Base-by-base conservation (phyloP, 108 stramenopile genomes). In the Schizochytrium sp. region DNA sequence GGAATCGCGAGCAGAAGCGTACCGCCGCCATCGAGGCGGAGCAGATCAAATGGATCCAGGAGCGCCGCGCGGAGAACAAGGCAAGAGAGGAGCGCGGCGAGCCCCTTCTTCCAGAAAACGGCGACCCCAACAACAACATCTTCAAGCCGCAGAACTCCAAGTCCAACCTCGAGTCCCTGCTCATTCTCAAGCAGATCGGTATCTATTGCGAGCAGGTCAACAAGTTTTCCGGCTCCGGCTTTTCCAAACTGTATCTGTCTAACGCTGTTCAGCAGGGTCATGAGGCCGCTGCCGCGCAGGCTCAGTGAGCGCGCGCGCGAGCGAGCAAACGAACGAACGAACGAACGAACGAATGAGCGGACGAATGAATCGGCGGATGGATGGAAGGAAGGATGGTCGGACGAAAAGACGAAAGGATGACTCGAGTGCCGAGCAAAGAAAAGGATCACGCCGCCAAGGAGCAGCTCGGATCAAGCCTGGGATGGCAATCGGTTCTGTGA, bases 141-240 rank as follows among this genome's bases (percentile, higher is more conserved):
- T 90, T 91, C n/a, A 58, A 53, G 47, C 58, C 87, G 25, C 63
- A 21, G 55, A 88, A 41, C 60, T 44, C 25, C 63, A 10, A 25
- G n/a, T 41, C 51, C 48, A 34, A 43, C 72, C 93, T 98, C 94
- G 97, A 97, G 88, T 94, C 95, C 90, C 92, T 98, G 88, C 93
- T 98, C 87, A 95, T 97, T 47, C 91, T 94, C 58, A 97, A 96
- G 88, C 98, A 98, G 93, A 96, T 98, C 91, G 90, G 92, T 87
- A 95, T 91, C 16, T 98, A 98, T 92, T 97, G 97, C 92, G 94
- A 96, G 58, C 96, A 97, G 91, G 96, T 98, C 93, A 95, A 97
- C 87, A 92, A 94, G 89, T 97, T 97, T 89, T 92, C 96, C 3
- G 95, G 95, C 71, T 93, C 90, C 14, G 95, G 96, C 48, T 93